Base-by-base conservation (phyloP, 2,329 filamentous ascomycete species). In the Pseudogymnoascus sp. region DNA sequence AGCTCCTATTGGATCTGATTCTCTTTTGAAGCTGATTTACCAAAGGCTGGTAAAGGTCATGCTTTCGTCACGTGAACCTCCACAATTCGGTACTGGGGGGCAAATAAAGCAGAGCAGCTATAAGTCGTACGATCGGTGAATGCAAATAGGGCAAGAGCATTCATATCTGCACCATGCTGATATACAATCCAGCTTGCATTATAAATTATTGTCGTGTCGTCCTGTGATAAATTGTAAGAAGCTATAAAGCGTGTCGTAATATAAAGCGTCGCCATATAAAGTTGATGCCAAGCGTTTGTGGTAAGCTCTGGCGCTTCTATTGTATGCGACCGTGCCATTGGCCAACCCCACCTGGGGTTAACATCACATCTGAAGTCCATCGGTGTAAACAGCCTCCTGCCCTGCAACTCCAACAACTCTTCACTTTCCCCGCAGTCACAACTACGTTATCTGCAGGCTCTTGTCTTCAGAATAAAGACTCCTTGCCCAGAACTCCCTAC, bases 261-360 rank as follows among this genome's bases (percentile, higher is more conserved):
- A 7, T 56, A 36, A 56, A 56, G 50, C 14, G 50, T 56, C 28
- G 50, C 28, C 50, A 36, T 56, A 56, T 56, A 56, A 34, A 56
- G 50, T 34, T 56, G 50, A 14, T 16, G 50, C 50, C 50, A 56
- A 56, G 50, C 50, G 23, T 56, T 50, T 34, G 50, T 56, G 50
- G 50, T 56, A 21, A 56, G 50, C 50, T 56, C 50, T 56, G 50
- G 28, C 50, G 28, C 50, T 36, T 56, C 50, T 34, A 34, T 34
- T 56, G 50, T 56, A 56, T 56, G 50, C 50, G 50, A 21, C 50
- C 50, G 50, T 56, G 28, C 50, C 50, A 56, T 56, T 56, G 50
- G 50, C 50, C 50, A 56, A 56, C 50, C 50, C 28, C 50, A 56
- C 50, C 50, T 56, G 50, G 50, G 50, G 50, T 56, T 56, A 56